phyloP scores from a whole-genome alignment of 129 eudicot species.

The Tanacetum coccineum region DNA sequence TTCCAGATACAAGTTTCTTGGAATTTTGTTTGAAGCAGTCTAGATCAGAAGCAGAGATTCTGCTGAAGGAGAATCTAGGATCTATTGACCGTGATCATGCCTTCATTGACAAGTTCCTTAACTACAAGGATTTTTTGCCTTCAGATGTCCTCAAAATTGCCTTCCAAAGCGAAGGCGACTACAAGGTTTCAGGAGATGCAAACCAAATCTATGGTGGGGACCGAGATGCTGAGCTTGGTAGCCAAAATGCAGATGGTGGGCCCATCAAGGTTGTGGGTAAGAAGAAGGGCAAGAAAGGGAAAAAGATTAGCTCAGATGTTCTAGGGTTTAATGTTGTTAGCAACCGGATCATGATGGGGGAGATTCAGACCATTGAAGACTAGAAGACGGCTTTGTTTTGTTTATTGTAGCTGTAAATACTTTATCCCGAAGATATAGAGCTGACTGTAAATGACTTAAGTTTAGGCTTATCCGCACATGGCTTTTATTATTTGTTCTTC shows the following conservation, averaged over 20 bases:
- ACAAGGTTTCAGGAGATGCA: conserved; percentile 41
- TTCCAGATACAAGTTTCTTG: conserved; percentile 80
- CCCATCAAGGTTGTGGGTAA: conserved; percentile 56
- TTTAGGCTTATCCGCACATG: background rate
- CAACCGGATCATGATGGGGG: conserved; percentile 99
- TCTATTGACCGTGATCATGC: conserved; percentile 66
- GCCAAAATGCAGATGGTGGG: conserved; percentile 44
- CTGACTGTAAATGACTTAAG: background rate
- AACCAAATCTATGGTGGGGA: too few species aligned
- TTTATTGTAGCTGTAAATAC: conserved; percentile 45
- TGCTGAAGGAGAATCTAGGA: conserved; percentile 79
- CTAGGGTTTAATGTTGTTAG: conserved; percentile 95
- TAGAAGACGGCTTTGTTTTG: conserved; percentile 4
- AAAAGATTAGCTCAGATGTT: conserved; percentile 72
- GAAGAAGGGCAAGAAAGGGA: conserved; percentile 89
- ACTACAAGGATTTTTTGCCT: conserved; percentile 80
- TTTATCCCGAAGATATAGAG: conserved; percentile 7
- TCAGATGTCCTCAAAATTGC: conserved; percentile 73
- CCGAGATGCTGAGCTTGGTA: conserved; percentile 18
- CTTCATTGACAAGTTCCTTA: conserved; percentile 81
- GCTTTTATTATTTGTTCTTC: background rate
- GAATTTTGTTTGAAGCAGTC: conserved; percentile 87
- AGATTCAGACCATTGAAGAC: conserved; percentile 80
- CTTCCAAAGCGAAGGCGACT: conserved; percentile 58
- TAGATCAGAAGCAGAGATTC: conserved; percentile 77